phyloP scores from a whole-genome alignment of 192 early-diverging fungal species.

The Anaeromyces robustus region DNA sequence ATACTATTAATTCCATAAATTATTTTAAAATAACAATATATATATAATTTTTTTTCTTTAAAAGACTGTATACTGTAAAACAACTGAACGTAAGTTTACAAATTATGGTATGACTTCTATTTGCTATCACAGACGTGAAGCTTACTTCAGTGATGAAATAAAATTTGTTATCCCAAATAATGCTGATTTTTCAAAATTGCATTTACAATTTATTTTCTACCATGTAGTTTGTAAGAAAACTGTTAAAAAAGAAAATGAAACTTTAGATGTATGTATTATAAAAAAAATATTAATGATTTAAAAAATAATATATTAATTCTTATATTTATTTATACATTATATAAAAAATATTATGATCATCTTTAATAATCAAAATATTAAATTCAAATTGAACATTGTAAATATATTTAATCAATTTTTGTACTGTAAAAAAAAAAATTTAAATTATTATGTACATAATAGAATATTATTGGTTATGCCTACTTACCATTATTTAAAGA shows the following conservation, averaged over 20 bases:
- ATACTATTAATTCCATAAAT: no score
- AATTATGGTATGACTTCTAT: background rate
- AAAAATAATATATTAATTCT: no score
- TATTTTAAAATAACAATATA: no score
- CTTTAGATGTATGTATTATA: background rate
- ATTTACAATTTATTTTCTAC: background rate
- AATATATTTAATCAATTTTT: no score
- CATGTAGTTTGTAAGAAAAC: background rate
- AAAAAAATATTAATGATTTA: no score
- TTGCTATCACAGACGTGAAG: background rate
- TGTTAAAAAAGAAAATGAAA: background rate
- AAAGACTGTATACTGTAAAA: background rate
- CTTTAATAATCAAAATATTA: no score
- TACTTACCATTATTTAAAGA: background rate
- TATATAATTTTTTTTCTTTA: no score
- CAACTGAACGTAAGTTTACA: background rate
- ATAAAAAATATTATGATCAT: no score
- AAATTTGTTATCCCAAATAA: background rate
- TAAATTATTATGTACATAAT: background rate
- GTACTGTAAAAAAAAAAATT: no score
- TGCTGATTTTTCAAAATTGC: background rate
- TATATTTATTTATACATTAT: no score
- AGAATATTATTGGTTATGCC: background rate
- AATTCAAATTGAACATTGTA: no score
- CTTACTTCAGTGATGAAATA: background rate